Base-by-base conservation (phyloP, 768 basidiomycete genomes). In the Antrodiella citrinella region DNA sequence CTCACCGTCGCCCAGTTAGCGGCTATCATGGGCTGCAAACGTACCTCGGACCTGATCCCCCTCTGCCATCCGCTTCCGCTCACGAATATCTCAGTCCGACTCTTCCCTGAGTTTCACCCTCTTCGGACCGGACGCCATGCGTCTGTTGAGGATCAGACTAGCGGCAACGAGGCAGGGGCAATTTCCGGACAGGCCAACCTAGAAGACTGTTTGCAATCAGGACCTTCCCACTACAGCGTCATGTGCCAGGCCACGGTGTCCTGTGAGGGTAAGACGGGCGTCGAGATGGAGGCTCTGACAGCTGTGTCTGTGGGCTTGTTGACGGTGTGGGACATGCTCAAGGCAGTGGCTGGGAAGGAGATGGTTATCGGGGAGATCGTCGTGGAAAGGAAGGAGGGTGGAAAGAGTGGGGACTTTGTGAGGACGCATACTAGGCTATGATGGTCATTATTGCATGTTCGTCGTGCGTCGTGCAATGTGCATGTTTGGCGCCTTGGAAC, bases 281-380 rank as follows among this genome's bases (percentile, higher is more conserved):
- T 92, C 18, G 90, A 92, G 70, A 92, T 97, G 86, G 94, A 96
- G 67, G 92, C 91, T 20, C 63, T 94, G 50, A 88, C 84, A n/a
- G 84, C 84, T 20, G 91, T 90, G 7, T 82, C 82, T 1, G 71
- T 87, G 24, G 83, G 82, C 4, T 72, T 89, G 25, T 69, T 94
- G 48, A 90, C 89, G 1, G 81, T 93, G 12, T 95, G 91, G 87
- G 91, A 92, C 61, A 93, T 95, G 91, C 75, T 93, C 24, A 93
- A 94, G 67, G 85, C 86, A 3, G 83, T 91, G 1, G 90, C 87
- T 1, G 92, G 90, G n/a, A 77, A 77, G 62, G 86, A 89, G 51
- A 92, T 95, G 88, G 68, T 77, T 51, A 88, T 96, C 26, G 72
- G 78, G 18, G 76, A 80, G 20, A 76, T 91, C 30, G 67, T 75